Evolutionary conservation across 78 protist genomes (phyloP).

Genomic region (Cyanophora paradoxa): DNA sequence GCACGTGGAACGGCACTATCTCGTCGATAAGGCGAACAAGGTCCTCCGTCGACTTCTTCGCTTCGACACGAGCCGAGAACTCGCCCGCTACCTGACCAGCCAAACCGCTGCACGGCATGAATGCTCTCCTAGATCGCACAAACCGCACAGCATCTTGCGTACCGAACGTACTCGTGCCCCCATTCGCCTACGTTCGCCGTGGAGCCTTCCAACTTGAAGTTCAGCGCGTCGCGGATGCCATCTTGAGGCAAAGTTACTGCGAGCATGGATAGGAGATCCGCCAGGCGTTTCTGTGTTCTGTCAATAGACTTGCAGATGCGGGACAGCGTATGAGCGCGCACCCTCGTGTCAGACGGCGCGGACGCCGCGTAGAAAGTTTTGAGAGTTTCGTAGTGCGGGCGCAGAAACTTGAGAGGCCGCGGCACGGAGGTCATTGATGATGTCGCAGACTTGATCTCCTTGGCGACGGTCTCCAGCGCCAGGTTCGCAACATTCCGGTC

Average conservation of each 20-base stretch:
- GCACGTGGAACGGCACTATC: slow-evolving; percentile 80
- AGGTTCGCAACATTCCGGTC: slow-evolving; percentile 17
- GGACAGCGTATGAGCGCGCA: background rate
- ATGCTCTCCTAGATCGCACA: background rate
- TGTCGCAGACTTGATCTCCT: slow-evolving; percentile 73
- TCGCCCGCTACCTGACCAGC: slow-evolving; percentile 70
- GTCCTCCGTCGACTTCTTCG: background rate
- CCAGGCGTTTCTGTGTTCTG: slow-evolving; percentile 27
- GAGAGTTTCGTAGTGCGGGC: slow-evolving; percentile 68
- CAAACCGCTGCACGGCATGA: slow-evolving; percentile 14
- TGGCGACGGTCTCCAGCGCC: slow-evolving; percentile 51
- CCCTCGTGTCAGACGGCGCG: slow-evolving; percentile 29
- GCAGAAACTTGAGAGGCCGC: slow-evolving; percentile 94
- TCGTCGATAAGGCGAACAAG: slow-evolving; percentile 46
- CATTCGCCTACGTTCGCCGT: slow-evolving; percentile 66
- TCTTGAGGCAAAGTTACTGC: slow-evolving; percentile 77
- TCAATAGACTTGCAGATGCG: background rate
- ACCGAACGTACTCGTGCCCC: slow-evolving; percentile 93
- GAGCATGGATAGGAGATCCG: slow-evolving; percentile 86
- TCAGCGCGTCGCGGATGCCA: slow-evolving; percentile 46
- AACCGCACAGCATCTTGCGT: slow-evolving; percentile 1
- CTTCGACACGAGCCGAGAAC: slow-evolving; percentile 33
- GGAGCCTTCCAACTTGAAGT: slow-evolving; percentile 67
- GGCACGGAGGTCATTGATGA: slow-evolving; percentile 93
- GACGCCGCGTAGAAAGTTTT: slow-evolving; percentile 13